A percentile compares a stretch with the other conserved stretches of the same genome.
Evolutionary conservation across 78 protist genomes (phyloP).

Genomic region (Blattamonas nauphoetae): DNA sequence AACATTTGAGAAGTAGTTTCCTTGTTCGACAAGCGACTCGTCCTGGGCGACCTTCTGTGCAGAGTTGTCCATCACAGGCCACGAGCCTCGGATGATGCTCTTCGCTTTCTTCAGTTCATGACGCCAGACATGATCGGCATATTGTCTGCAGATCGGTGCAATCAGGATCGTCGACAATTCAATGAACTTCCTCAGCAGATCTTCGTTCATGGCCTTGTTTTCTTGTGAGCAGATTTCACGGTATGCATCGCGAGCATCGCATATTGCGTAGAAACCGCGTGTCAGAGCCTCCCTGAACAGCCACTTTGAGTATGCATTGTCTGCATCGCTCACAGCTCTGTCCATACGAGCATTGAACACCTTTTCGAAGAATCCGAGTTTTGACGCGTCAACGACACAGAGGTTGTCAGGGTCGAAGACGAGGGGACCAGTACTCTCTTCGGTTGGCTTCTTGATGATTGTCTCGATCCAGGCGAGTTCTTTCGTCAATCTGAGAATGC

Average conservation of each 20-base stretch:
- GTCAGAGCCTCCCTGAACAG: conserved; percentile 79
- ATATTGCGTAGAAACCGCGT: conserved; percentile 62
- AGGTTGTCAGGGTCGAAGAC: not conserved
- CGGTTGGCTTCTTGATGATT: not conserved
- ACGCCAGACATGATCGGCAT: conserved; percentile 80
- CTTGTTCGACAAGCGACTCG: not conserved
- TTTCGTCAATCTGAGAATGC: conserved; percentile 70
- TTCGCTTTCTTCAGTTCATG: conserved; percentile 50
- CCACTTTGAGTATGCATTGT: conserved; percentile 38
- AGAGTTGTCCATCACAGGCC: conserved; percentile 21
- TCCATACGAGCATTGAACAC: conserved; percentile 56
- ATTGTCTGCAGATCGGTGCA: conserved; percentile 91
- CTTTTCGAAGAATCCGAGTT: conserved; percentile 43
- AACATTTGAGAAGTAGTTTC: not conserved
- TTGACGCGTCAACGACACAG: not conserved
- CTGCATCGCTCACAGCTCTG: conserved; percentile 32
- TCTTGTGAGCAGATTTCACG: not conserved
- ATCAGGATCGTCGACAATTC: conserved; percentile 63
- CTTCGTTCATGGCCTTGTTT: conserved; percentile 22
- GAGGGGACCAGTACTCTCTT: not conserved
- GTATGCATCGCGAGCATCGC: conserved; percentile 65
- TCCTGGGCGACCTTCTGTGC: not conserved
- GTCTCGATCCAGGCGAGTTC: conserved; percentile 64
- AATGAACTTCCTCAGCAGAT: conserved; percentile 55
- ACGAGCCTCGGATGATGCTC: conserved; percentile 23